A percentile compares a stretch with the other conserved stretches of the same genome.
These are phyloP conservation scores for Styphnolobium japonicum DNA, from an alignment of 306 rosid genomes.

Conservation along the genomic window DNA sequence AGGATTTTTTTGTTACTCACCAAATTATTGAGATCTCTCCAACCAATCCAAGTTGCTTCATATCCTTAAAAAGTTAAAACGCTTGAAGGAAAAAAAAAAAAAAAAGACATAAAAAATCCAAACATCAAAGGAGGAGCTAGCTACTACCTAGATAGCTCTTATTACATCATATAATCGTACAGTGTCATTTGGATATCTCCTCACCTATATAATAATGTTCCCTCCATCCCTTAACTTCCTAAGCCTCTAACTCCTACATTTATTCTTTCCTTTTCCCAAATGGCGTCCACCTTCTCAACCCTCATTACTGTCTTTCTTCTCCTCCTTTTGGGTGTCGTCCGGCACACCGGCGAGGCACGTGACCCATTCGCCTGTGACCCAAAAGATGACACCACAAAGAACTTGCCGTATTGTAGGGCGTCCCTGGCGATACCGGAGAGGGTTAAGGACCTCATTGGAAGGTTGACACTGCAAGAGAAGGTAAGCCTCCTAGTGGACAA, in stretches of 20 bases:
- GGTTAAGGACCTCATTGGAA: constrained; percentile 68
- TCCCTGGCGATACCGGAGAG: constrained; percentile 42
- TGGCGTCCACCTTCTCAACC: constrained; percentile 31
- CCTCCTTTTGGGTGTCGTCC: neutral
- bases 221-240: neutral
- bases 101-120: neutral
- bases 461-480: constrained; percentile 78
- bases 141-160: neutral
- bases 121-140: neutral
- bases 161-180: neutral
- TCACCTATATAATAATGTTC: constrained; percentile 23
- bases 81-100: neutral
- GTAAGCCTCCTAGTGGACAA: constrained; percentile 56
- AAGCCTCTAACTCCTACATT: neutral
- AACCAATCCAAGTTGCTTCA: constrained; percentile 27
- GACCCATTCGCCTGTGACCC: constrained; percentile 80
- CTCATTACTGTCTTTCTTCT: neutral
- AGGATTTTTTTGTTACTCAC: neutral
- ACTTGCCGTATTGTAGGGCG: constrained; percentile 49
- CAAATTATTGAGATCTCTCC: constrained; percentile 33
- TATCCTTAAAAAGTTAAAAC: neutral
- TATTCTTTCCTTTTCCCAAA: constrained; percentile 1
- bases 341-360: constrained; percentile 28
- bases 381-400: constrained; percentile 33
- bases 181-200: neutral